Conservation (phyloP, 1,139 yeast genomes). For the Zygoascus sp. region DNA sequence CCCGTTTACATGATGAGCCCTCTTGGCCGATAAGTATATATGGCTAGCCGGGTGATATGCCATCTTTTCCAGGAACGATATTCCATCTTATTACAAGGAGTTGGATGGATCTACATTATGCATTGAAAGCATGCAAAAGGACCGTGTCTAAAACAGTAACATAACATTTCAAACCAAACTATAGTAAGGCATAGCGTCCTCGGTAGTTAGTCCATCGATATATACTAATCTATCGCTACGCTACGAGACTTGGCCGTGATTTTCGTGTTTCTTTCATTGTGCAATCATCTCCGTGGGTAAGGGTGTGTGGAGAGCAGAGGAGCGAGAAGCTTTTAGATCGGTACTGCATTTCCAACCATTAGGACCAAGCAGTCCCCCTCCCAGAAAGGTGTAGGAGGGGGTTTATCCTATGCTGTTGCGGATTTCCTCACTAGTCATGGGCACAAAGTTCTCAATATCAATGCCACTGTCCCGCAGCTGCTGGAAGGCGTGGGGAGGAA, state of each 20-base stretch:
- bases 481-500: constrained; percentile 39
- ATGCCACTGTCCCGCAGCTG: constrained; percentile 30
- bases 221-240: neutral
- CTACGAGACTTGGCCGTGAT: neutral
- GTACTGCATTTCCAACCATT: no score
- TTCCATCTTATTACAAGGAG: no score
- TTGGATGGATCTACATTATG: no score
- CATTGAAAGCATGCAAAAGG: no score
- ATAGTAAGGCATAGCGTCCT: neutral
- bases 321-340: no score
- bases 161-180: neutral
- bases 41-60: no score
- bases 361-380: no score
- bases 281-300: neutral
- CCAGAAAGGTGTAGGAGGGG: no score
- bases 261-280: neutral
- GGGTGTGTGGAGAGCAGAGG: no score
- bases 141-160: neutral
- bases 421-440: constrained; percentile 35
- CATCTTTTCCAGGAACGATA: no score
- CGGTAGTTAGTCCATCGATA: neutral
- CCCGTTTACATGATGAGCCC: no score
- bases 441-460: constrained; percentile 37
- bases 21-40: no score
- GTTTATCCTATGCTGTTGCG: constrained; percentile 13